Base-by-base conservation (phyloP, 2,329 filamentous ascomycete species). In the Cercospora sesami region DNA sequence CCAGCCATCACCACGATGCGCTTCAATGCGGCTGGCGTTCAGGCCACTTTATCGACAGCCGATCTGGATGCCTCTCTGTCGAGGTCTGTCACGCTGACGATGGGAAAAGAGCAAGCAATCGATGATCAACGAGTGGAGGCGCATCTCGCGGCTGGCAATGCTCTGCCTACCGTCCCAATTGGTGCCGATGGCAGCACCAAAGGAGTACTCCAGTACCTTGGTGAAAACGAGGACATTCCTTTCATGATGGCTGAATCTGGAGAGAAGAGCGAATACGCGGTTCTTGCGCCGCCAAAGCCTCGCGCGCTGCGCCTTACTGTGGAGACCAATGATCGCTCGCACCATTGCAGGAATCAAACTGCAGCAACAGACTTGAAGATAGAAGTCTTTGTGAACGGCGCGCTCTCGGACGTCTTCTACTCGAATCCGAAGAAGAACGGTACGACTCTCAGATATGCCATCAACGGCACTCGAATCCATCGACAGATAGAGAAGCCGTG, bases 321-420 rank as follows among this genome's bases (percentile, higher is more conserved):
- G 36, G 57, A 59, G 9, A 69, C 68, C 14, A 64, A 39, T 33
- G 60, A 64, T 1, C 53, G 65, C 21, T 48, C 65, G 14, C 62
- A 53, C 14, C 33, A 36, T 2, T 45, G 21, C 9, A 45, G 57
- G 14, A 55, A 53, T 18, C 63, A 61, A 28, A n/a, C 60, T 18
- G n/a, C 57, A 23, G 67, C 61, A 8, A 60, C 57, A n/a, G 69
- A 81, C 36, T 67, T 84, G 61, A 83, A 82, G 71, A 78, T 84
- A 53, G 82, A 84, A n/a, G 78, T 84, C 4, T 81, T 82, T 70
- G 75, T 83, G 72, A 84, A 85, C 64, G 83, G 83, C 42, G 73
- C 79, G 31, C 75, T 84, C 7, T 77, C 77, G 4, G 75, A 72
- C n/a, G 45, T 69, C 30, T 64, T 65, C 31, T 74, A 69, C 42